phyloP scores from a whole-genome alignment of 164 flowering plant genomes.

The Stephania japonica region DNA sequence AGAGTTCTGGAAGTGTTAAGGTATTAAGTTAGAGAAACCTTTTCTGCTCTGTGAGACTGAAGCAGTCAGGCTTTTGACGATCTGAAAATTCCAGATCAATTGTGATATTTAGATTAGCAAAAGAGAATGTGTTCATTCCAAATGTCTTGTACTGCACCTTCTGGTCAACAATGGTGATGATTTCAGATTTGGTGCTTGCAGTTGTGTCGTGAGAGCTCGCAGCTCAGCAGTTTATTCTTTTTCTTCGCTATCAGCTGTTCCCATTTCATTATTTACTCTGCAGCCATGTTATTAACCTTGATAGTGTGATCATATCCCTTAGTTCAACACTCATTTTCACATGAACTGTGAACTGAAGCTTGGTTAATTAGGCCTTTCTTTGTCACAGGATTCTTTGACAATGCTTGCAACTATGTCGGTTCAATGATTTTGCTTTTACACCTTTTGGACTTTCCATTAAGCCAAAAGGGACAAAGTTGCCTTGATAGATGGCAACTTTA shows the following conservation, averaged over 20 bases:
- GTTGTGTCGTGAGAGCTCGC: background rate
- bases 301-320: background rate
- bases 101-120: background rate
- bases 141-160: too few relatives aligned
- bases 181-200: background rate
- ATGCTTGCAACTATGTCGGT: constrained; percentile 1
- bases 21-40: background rate
- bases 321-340: background rate
- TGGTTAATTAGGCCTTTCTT: background rate
- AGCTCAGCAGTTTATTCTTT: background rate
- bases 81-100: background rate
- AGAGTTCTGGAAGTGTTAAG: background rate
- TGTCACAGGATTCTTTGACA: constrained; percentile 1
- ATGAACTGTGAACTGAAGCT: background rate
- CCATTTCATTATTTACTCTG: background rate
- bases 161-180: background rate
- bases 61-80: background rate
- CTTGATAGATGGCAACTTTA: background rate
- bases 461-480: background rate
- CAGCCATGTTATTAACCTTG: background rate
- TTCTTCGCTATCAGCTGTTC: background rate
- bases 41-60: background rate
- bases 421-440: background rate
- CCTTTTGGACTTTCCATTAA: background rate
- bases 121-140: too few relatives aligned